phyloP scores from a whole-genome alignment of 441 rosid genomes.

The Eruca vesicaria region DNA sequence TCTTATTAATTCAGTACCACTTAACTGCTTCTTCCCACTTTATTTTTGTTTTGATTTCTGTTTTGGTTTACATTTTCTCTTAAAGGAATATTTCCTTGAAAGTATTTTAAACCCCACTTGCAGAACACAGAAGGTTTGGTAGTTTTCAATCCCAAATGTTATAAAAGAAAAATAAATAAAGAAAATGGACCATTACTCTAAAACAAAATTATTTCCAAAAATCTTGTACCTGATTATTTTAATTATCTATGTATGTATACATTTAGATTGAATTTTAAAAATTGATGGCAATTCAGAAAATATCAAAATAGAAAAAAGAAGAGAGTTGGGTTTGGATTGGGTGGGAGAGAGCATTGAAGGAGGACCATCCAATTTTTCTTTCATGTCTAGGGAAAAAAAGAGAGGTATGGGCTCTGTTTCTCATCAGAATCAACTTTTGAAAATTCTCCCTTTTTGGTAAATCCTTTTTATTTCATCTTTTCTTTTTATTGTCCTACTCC shows the following conservation, averaged over 20 bases:
- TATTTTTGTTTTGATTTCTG: conserved; percentile 9
- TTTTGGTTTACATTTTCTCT: conserved; percentile 21
- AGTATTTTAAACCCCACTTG: conserved; percentile 32
- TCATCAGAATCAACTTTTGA: conserved; percentile 27
- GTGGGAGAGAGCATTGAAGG: conserved; percentile 26
- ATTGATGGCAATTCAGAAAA: conserved; percentile 9
- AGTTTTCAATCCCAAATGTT: conserved; percentile 18
- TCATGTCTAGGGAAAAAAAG: conserved; percentile 13
- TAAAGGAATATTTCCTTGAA: conserved; percentile 26
- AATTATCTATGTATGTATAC: conserved; percentile 3
- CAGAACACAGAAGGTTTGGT: conserved; percentile 41
- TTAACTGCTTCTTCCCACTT: conserved; percentile 35
- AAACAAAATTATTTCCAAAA: background rate
- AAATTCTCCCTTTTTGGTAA: conserved; percentile 6
- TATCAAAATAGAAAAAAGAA: conserved; percentile 1
- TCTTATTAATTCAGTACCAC: conserved; percentile 36
- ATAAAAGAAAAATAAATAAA: conserved; percentile 15
- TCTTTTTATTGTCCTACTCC: conserved; percentile 19
- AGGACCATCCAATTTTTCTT: conserved; percentile 31
- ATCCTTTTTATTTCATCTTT: conserved; percentile 12
- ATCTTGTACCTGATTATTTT: conserved; percentile 11
- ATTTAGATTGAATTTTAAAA: conserved; percentile 16
- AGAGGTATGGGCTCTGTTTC: conserved; percentile 30
- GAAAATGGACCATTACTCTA: conserved; percentile 18
- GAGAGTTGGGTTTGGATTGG: conserved; percentile 22